Evolutionary conservation across 1,284 basidiomycete species (phyloP).

Genomic region (Ceratobasidium sp.): DNA sequence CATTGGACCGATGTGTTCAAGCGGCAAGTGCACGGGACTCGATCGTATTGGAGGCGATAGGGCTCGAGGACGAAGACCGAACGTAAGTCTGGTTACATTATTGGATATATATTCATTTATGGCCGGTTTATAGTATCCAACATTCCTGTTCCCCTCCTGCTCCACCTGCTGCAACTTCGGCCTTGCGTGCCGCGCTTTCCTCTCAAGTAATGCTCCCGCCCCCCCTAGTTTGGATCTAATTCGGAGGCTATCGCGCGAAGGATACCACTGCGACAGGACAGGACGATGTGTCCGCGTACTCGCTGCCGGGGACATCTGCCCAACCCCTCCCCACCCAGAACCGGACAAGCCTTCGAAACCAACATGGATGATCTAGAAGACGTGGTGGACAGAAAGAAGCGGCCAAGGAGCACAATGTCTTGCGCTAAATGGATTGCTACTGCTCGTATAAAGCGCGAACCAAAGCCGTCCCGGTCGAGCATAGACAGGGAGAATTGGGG

Average conservation of each 20-base stretch:
- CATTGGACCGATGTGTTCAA: slow-evolving; percentile 72
- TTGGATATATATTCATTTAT: slow-evolving; percentile 43
- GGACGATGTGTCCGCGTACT: slow-evolving; percentile 70
- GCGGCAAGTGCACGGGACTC: slow-evolving; percentile 78
- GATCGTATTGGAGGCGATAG: slow-evolving; percentile 73
- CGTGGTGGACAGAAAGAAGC: not conserved
- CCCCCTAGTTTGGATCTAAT: too few relatives aligned
- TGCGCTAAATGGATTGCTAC: slow-evolving; percentile 77
- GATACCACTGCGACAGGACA: too few relatives aligned
- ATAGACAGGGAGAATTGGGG: slow-evolving; percentile 65
- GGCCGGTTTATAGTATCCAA: slow-evolving; percentile 17
- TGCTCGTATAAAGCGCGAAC: slow-evolving; percentile 67
- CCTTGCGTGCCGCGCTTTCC: slow-evolving; percentile 74
- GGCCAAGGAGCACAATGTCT: slow-evolving; percentile 65
- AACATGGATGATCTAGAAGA: slow-evolving; percentile 60
- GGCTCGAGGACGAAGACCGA: slow-evolving; percentile 73
- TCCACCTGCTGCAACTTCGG: slow-evolving; percentile 61
- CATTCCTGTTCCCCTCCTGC: slow-evolving; percentile 59
- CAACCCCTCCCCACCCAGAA: slow-evolving; percentile 68
- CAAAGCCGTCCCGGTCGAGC: slow-evolving; percentile 19
- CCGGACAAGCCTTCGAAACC: slow-evolving; percentile 82
- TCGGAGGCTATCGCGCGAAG: too few relatives aligned
- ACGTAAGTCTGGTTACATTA: slow-evolving; percentile 59
- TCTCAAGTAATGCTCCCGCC: too few relatives aligned
- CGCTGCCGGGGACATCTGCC: slow-evolving; percentile 65